Evolutionary conservation across 1,284 basidiomycete species (phyloP), one percentile per base, ranked within the genome.

Genomic region (Salmacisia buchloeana): DNA sequence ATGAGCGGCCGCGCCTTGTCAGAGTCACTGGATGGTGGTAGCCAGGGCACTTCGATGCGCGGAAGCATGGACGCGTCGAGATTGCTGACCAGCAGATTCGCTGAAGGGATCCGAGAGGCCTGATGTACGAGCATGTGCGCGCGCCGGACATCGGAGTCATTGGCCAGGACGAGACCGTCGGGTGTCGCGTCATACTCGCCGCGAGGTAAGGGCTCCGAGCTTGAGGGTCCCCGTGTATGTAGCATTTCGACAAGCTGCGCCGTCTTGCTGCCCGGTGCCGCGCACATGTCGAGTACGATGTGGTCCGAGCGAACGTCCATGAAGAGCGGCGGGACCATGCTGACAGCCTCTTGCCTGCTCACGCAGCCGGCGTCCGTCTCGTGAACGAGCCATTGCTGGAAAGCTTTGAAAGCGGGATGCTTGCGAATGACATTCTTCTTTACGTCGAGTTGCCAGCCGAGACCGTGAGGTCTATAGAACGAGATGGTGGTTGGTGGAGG

Each of bases 181-280:
- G 77, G 77, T 65, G 69, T 71, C n/a, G 76, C 71, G 61, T 77
- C 66, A 64, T 72, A 79, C 18, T 69, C 58, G 63, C 74, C 73
- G 21, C 72, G 73, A n/a, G 41, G 12, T 39, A 62, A 59, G 3
- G 75, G 67, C 21, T 25, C 46, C 18, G 46, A 27, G 10, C 29
- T 34, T 70, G 63, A 73, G 66, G 35, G 77, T 74, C 21, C 43
- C 9, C 21, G 39, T n/a, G 75, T 76, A 75, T 94, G 92, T 2
- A 96, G 83, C 1, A 90, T 89, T 83, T 96, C 92, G 41, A 96
- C 85, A 15, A 96, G 83, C 83, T 96, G 93, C 3, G 91, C 90
- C 5, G 92, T 94, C 87, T 99, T 98, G 34, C 92, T 96, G 15
- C 96, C 96, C 1, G 96, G 96, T 1, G 96, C 94, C n/a, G 96